phyloP scores from a whole-genome alignment of 2,329 filamentous ascomycete species.

The Apiospora marii region DNA sequence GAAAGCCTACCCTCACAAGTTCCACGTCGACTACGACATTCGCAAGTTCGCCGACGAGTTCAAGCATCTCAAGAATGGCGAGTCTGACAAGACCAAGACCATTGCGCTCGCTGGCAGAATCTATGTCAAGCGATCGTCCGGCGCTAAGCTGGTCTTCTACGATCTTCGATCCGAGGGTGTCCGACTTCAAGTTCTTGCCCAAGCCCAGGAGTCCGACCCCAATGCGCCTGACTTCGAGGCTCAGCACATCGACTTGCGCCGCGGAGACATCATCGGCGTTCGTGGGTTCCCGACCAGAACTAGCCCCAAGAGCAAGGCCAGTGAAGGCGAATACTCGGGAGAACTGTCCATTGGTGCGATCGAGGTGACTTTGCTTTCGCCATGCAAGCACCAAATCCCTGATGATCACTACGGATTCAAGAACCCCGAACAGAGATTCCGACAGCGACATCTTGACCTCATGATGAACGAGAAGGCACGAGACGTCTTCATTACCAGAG shows the following conservation, averaged over 20 bases:
- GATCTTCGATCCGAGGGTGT: slow-evolving; percentile 71
- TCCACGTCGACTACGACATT: slow-evolving; percentile 85
- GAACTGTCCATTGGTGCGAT: slow-evolving; percentile 94
- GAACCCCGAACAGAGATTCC: slow-evolving; percentile 91
- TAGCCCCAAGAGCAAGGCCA: slow-evolving; percentile 87
- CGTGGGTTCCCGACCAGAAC: slow-evolving; percentile 86
- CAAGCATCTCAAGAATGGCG: slow-evolving; percentile 84
- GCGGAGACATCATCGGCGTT: slow-evolving; percentile 93
- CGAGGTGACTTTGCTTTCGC: slow-evolving; percentile 85
- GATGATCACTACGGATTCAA: slow-evolving; percentile 94
- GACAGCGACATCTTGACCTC: slow-evolving; percentile 92
- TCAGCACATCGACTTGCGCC: slow-evolving; percentile 87
- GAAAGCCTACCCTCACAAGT: slow-evolving; percentile 90
- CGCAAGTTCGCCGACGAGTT: slow-evolving; percentile 82
- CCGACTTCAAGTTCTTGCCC: slow-evolving; percentile 91
- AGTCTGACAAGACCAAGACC: slow-evolving; percentile 77
- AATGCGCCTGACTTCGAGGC: slow-evolving; percentile 75
- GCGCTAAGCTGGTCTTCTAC: slow-evolving; percentile 90
- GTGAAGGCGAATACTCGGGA: slow-evolving; percentile 74
- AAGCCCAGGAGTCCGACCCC: slow-evolving; percentile 78
- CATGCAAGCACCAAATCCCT: slow-evolving; percentile 90
- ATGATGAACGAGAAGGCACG: slow-evolving; percentile 94
- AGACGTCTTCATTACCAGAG: slow-evolving; percentile 82
- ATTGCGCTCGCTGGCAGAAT: slow-evolving; percentile 85
- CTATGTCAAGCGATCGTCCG: slow-evolving; percentile 84